Conservation (phyloP, 306 rosid species). For the Alnus rubra region DNA sequence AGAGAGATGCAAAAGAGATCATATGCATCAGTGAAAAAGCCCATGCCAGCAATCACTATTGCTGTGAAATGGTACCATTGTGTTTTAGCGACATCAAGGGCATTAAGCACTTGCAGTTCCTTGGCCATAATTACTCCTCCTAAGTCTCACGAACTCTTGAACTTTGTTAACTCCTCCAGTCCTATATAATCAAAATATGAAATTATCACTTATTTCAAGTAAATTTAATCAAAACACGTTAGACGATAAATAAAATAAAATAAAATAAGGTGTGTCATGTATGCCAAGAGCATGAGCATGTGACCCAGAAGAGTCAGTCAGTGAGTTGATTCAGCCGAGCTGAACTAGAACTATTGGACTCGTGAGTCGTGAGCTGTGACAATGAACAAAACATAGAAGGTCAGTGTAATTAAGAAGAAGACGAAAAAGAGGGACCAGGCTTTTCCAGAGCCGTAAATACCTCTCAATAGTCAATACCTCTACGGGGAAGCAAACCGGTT, state of each 20-base stretch:
- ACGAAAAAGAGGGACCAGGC: slow-evolving; percentile 12
- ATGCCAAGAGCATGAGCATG: no score
- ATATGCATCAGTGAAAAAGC: slow-evolving; percentile 85
- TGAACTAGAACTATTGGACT: not conserved
- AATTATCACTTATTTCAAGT: no score
- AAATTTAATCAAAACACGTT: no score
- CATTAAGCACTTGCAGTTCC: slow-evolving; percentile 64
- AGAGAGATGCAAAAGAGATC: slow-evolving; percentile 93
- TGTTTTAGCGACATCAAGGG: slow-evolving; percentile 82
- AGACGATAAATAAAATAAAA: no score
- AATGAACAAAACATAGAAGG: not conserved
- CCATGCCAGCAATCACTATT: slow-evolving; percentile 90
- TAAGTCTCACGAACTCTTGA: slow-evolving; percentile 1
- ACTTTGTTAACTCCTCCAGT: not conserved
- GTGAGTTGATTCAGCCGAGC: slow-evolving; percentile 7
- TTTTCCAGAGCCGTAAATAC: slow-evolving; percentile 5
- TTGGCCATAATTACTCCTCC: slow-evolving; percentile 41
- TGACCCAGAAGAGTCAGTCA: slow-evolving; percentile 7
- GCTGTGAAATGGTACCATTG: slow-evolving; percentile 95
- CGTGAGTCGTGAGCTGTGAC: not conserved
- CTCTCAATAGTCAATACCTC: no score
- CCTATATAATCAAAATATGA: not conserved
- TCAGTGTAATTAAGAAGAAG: not conserved
- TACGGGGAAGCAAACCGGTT: not conserved
- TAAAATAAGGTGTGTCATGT: no score